These are phyloP conservation scores for Kalmusia sp. DNA, from an alignment of 2,329 filamentous ascomycete genomes.

Conservation along the genomic window DNA sequence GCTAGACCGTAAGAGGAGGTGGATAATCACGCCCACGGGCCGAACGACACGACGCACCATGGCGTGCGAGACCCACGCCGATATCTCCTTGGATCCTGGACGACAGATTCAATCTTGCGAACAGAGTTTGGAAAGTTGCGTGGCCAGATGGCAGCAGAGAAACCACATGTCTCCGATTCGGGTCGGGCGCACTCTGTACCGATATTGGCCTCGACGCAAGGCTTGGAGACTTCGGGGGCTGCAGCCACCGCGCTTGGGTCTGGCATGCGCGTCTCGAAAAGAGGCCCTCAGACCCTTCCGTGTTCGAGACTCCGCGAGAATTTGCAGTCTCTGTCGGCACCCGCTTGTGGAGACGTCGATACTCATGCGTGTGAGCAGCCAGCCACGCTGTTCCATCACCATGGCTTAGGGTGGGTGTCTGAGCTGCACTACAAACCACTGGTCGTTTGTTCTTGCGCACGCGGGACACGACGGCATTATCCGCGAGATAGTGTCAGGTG, in stretches of 20 bases:
- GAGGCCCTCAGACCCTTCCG: neutral
- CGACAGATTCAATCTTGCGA: neutral
- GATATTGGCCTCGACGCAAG: neutral
- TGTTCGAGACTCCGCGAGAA: slow-evolving; percentile 5
- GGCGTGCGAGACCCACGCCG: neutral
- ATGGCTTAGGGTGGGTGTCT: neutral
- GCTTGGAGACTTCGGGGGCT: neutral
- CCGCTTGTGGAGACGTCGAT: neutral
- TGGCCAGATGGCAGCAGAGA: neutral
- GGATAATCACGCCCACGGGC: slow-evolving; percentile 11
- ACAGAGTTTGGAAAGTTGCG: neutral
- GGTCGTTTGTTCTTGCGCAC: neutral
- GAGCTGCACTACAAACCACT: neutral
- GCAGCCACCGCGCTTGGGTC: neutral
- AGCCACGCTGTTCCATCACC: neutral
- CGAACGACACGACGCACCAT: slow-evolving; percentile 4
- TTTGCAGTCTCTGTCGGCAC: too few species aligned
- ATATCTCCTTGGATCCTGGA: neutral
- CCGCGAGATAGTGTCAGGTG: neutral
- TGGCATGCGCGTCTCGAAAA: neutral
- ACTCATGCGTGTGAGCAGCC: neutral
- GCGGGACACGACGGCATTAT: neutral
- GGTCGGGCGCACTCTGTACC: neutral
- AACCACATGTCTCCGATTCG: neutral
- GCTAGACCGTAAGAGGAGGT: slow-evolving; percentile 15